These are phyloP conservation scores for Ramaria rubella DNA, from an alignment of 768 basidiomycete genomes.

Conservation along the genomic window DNA sequence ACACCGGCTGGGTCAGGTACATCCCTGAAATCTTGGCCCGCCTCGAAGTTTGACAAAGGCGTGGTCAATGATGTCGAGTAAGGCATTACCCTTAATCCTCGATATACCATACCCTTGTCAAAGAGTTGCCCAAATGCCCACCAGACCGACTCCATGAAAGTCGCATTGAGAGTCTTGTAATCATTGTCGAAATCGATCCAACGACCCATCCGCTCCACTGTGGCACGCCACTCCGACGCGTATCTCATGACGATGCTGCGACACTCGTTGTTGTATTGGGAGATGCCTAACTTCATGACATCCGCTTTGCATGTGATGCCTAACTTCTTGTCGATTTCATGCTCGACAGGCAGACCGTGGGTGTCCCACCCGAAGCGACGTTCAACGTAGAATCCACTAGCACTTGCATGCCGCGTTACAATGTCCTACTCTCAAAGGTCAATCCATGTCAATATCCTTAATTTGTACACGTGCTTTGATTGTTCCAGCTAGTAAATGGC, in stretches of 20 bases:
- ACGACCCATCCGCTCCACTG: slow-evolving; percentile 96
- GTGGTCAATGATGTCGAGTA: slow-evolving; percentile 96
- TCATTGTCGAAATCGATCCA: slow-evolving; percentile 99
- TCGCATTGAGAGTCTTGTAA: slow-evolving; percentile 91
- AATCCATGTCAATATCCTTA: not conserved
- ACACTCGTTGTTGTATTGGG: slow-evolving; percentile 96
- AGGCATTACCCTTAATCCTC: slow-evolving; percentile 93
- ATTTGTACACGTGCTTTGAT: slow-evolving; percentile 60
- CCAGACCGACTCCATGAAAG: slow-evolving; percentile 99
- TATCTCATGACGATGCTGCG: slow-evolving; percentile 97
- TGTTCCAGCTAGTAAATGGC: slow-evolving; percentile 87
- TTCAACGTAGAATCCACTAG: slow-evolving; percentile 86
- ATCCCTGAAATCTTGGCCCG: slow-evolving; percentile 85
- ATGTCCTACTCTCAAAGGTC: slow-evolving; percentile 66
- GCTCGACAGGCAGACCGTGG: slow-evolving; percentile 96
- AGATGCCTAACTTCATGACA: slow-evolving; percentile 93
- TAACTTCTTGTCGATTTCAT: slow-evolving; percentile 97
- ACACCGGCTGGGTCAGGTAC: slow-evolving; percentile 87
- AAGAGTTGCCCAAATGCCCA: slow-evolving; percentile 97
- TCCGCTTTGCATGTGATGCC: slow-evolving; percentile 90
- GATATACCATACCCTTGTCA: slow-evolving; percentile 87
- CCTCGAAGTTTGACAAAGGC: slow-evolving; percentile 96
- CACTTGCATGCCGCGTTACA: slow-evolving; percentile 91
- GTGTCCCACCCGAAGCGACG: slow-evolving; percentile 99
- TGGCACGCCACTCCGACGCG: slow-evolving; percentile 85